Percentiles rank a stretch among this genome's conserved stretches.
Conservation (phyloP, 305 asterid species). For the Lippia alba region DNA sequence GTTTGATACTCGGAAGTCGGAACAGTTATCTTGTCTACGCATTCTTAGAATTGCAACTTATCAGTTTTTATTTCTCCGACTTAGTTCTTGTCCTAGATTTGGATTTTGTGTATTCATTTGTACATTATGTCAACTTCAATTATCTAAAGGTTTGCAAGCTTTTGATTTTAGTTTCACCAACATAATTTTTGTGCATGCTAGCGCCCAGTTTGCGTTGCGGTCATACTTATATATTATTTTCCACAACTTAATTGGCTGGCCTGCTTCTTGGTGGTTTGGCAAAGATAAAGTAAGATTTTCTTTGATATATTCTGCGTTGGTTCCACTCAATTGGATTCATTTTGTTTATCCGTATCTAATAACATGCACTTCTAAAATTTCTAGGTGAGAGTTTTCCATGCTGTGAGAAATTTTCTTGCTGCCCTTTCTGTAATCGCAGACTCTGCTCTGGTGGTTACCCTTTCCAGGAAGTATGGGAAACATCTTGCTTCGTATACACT, state of each 20-base stretch:
- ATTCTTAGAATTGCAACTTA: not conserved
- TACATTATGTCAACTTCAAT: not conserved
- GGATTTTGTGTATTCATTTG: conserved; percentile 7
- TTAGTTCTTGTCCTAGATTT: not conserved
- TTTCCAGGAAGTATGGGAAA: conserved; percentile 90
- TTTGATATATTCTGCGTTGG: conserved; percentile 14
- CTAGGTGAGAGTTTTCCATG: conserved; percentile 93
- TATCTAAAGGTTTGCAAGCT: conserved; percentile 8
- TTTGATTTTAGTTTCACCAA: conserved; percentile 18
- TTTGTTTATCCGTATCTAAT: conserved; percentile 28
- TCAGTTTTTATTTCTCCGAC: not conserved
- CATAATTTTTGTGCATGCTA: conserved; percentile 45
- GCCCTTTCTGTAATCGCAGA: conserved; percentile 75
- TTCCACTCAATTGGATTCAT: conserved; percentile 5
- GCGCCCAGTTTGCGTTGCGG: conserved; percentile 91
- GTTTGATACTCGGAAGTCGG: conserved; percentile 3
- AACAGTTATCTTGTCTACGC: conserved; percentile 1
- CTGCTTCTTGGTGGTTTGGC: conserved; percentile 92
- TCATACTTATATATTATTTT: conserved; percentile 82
- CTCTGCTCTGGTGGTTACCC: conserved; percentile 89
- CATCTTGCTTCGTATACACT: conserved; percentile 94
- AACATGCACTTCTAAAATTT: conserved; percentile 27
- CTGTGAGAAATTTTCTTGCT: conserved; percentile 85
- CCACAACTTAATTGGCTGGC: conserved; percentile 84
- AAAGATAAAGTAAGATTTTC: conserved; percentile 80